Evolutionary conservation across 1,284 basidiomycete species (phyloP), one percentile per base, ranked within the genome.

Genomic region (Microbotryum violaceum): DNA sequence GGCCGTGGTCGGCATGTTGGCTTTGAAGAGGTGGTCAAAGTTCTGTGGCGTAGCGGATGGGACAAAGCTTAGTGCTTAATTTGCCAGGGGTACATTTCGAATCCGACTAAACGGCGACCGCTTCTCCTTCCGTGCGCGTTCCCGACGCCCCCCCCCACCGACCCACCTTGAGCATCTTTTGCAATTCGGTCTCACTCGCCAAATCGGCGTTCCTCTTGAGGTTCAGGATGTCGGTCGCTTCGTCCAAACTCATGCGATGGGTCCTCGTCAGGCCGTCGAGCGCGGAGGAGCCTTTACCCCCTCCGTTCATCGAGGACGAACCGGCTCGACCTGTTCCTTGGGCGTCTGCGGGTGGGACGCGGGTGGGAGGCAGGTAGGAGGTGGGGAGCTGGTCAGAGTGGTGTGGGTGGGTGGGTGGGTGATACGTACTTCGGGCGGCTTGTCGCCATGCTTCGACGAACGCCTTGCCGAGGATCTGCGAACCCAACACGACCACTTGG

Each of bases 171-270:
- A 88, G 72, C 27, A 92, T 79, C 59, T 77, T 79, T 72, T 91
- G 87, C 74, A 88, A 74, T 1, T 80, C 66, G 8, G 44, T 54
- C 47, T 70, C 67, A 14, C 60, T 54, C 16, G 44, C 57, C 27
- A 61, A 37, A 9, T 50, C 65, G n/a, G 25, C 57, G 23, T 65
- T 66, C 57, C 84, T 83, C 77, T 93, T 96, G 49, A 86, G 79
- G 75, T 99, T 97, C 69, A 99, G 79, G 73, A 99, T 93, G 64
- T 97, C 79, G 70, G 87, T 86, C 27, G 96, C 96, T 78, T 98
- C 96, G 69, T 98, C 94, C 68, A 96, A 73, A 25, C 91, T 92
- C 93, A 99, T 96, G 51, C 87, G 83, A 73, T 93, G 86, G 68
- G 88, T 83, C 64, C 88, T 81, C 58, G 89, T 89, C 56, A 91